Evolutionary conservation across 208 protist species (phyloP).

Genomic region (Acanthamoeba castellanii): DNA sequence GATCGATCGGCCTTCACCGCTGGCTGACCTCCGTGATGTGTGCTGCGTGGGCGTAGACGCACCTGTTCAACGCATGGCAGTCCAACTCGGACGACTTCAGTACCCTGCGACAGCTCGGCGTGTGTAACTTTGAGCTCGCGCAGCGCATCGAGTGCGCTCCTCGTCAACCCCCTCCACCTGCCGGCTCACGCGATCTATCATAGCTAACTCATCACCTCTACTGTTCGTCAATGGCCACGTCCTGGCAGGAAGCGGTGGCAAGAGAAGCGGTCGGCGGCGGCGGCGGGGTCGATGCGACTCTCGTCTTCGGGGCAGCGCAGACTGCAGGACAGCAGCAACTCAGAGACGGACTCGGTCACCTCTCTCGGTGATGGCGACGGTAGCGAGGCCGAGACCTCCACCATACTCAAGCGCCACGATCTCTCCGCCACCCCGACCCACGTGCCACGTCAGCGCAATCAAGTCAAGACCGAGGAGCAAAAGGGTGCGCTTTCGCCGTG

Average conservation of each 20-base stretch:
- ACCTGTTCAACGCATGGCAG: conserved; percentile 24
- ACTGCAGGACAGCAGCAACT: not conserved
- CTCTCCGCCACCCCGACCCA: not conserved
- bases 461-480: not conserved
- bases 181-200: too few relatives aligned
- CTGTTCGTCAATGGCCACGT: too few relatives aligned
- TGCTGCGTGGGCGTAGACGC: not conserved
- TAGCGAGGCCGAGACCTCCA: not conserved
- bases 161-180: too few relatives aligned
- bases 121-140: conserved; percentile 52
- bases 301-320: not conserved
- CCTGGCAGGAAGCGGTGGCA: not conserved
- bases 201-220: not conserved
- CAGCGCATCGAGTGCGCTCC: not conserved
- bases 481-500: not conserved
- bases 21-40: too few relatives aligned
- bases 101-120: not conserved
- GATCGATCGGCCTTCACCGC: not conserved
- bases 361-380: not conserved
- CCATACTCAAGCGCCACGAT: not conserved
- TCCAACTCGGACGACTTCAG: conserved; percentile 64
- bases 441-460: not conserved
- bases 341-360: not conserved
- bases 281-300: not conserved
- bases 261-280: not conserved